Base-by-base conservation (phyloP, 1,284 basidiomycete genomes). In the Tremellales sp. region DNA sequence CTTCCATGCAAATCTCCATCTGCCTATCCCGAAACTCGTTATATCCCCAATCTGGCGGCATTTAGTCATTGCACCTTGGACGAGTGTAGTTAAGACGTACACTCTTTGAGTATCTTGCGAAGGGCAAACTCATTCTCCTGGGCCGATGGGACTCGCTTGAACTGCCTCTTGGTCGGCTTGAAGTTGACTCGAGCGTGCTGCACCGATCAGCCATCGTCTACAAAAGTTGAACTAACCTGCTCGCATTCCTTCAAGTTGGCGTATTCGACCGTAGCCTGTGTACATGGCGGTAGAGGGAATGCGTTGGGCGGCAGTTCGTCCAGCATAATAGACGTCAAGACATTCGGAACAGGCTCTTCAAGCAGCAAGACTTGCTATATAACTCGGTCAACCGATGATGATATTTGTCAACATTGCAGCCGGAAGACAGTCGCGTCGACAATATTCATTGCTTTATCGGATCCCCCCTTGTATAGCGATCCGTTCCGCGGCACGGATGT, bases 1-100 rank as follows among this genome's bases (percentile, higher is more conserved):
- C 86, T 4, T 84, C 82, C 46, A 82, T 78, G 15, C 89, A 80
- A 24, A 90, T 84, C 46, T 86, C 82, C 51, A 81, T 78, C 72
- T 91, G 89, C 52, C 85, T 83, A 22, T 85, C 87, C 64, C 83
- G 83, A 62, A 84, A 91, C 10, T 71, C 75, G 1, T 73, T 56
- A 62, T 87, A 82, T 1, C 83, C 81, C 61, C 89, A 90, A 21
- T 80, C 85, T 88, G 46, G 21, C 43, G 29, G 54, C 60, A 41
- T 57, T 23, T 33, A 17, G 46, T 21, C 27, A 26, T 15, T 24
- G 26, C 29, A n/a, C 4, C 23, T 7, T 12, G 36, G 17, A 17
- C 43, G 25, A 19, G 36, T 24, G 12, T 8, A 21, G 11, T 4
- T 10, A n/a, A n/a, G 7, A 54, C 68, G 51, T 24, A 71, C 72